These are phyloP conservation scores for Cupressus sempervirens DNA, from an alignment of 75 land plant species.

Conservation along the genomic window DNA sequence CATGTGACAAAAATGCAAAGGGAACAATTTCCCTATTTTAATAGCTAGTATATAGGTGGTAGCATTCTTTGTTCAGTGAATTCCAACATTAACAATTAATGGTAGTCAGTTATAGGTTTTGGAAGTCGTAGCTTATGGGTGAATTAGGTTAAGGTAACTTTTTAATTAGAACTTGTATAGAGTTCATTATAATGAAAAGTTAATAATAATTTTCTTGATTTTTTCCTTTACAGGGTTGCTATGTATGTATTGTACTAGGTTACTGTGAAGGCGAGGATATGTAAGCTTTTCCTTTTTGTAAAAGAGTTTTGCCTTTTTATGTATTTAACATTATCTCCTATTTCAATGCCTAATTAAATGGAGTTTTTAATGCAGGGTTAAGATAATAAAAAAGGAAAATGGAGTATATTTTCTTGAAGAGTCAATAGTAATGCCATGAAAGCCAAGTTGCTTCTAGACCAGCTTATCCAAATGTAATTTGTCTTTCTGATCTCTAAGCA, in stretches of 20 bases:
- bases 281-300: constrained; percentile 43
- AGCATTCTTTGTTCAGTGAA: background rate
- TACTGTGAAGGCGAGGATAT: constrained; percentile 99
- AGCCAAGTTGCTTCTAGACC: background rate
- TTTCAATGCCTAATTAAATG: background rate
- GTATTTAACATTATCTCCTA: background rate
- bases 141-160: too few species aligned
- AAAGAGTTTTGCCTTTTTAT: background rate
- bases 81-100: background rate
- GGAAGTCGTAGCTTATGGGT: background rate
- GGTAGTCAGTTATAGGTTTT: too few species aligned
- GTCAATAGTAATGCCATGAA: constrained; percentile 27
- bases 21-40: background rate
- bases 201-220: background rate
- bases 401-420: constrained; percentile 84
- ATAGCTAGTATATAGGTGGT: background rate
- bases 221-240: constrained; percentile 71
- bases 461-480: background rate
- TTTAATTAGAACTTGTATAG: background rate
- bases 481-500: background rate
- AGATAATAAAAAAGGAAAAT: constrained; percentile 76
- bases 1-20: background rate
- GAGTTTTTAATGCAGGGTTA: constrained; percentile 54
- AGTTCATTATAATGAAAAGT: background rate
- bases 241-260: constrained; percentile 92